Evolutionary conservation across 2,329 filamentous ascomycete genomes (phyloP), one percentile per base, ranked within the genome.

Genomic region (Drechslerella dactyloides): DNA sequence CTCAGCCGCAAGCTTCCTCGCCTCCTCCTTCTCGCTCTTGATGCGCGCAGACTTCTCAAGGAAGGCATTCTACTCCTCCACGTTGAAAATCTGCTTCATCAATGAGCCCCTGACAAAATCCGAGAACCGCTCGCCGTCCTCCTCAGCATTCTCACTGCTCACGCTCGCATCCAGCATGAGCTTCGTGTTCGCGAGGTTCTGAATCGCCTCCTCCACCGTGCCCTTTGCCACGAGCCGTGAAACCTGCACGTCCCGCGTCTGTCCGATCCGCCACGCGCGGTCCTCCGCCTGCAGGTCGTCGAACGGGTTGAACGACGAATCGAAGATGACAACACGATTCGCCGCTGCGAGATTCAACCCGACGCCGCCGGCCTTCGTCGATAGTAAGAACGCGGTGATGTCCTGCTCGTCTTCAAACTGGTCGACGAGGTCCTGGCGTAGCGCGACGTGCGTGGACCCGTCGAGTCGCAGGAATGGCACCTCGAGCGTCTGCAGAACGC

Each of bases 271-370:
- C 80, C 99, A 94, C 0, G 94, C 94, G 17, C 94, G 88, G 79
- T 99, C 97, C 82, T 97, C 94, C 0, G 94, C 94, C 79, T 99
- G 94, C n/a, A 96, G 88, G 78, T 99, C 94, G 76, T 97, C 93
- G 78, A 99, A 94, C 0, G 94, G 94, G 76, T 99, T 99, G 81
- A 97, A 96, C n/a, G 89, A 91, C 74, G 90, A 90, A 80, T 99
- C 94, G 79, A 97, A 97, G 77, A 99, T 94, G 80, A 99, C 87
- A 76, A 99, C 93, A 81, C 97, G 97, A 82, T 97, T 97, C 2
- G 94, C 94, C 37, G 90, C 90, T 6, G 93, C 94, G 61, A 99
- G 82, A 80, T 99, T 99, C 82, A 99, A 96, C 44, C 94, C 94
- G 0, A 93, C 94, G n/a, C 94, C 94, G 58, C 94, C 94, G 0